Evolutionary conservation across 345 rosid species (phyloP).

Genomic region (Angophora floribunda): DNA sequence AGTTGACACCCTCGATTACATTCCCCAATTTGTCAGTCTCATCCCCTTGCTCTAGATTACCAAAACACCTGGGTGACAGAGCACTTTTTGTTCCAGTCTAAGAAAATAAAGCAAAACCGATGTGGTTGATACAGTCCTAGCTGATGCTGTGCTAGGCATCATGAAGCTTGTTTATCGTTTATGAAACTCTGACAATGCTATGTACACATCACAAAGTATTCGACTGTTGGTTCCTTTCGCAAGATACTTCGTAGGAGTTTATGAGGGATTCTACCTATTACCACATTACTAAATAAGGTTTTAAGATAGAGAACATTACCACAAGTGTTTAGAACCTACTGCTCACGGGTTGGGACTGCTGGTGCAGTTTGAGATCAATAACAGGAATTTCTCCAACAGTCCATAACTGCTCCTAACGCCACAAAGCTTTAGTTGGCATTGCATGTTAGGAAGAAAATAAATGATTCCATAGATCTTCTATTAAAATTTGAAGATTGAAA

Average conservation of each 20-base stretch:
- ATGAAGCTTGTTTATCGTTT: rapidly evolving
- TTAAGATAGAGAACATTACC: too few species aligned
- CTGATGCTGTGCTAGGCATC: not conserved
- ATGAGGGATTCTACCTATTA: too few species aligned
- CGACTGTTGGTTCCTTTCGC: too few species aligned
- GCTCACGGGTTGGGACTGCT: too few species aligned
- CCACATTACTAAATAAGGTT: too few species aligned
- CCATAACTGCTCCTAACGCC: not conserved
- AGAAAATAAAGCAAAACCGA: not conserved
- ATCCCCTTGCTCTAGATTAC: not conserved
- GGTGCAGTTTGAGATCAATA: not conserved
- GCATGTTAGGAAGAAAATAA: not conserved
- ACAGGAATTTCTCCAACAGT: not conserved
- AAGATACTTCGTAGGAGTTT: too few species aligned
- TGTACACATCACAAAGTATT: not conserved
- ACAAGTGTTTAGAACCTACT: too few species aligned
- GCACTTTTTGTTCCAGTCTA: not conserved
- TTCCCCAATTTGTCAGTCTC: not conserved
- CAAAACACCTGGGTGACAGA: not conserved
- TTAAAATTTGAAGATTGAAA: not conserved
- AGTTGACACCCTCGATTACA: not conserved
- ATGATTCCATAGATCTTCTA: not conserved
- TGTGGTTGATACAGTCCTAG: not conserved
- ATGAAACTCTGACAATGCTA: not conserved
- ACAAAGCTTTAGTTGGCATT: not conserved